A percentile compares a stretch with the other conserved stretches of the same genome.
These are phyloP conservation scores for Botrytis fragariae DNA, from an alignment of 2,329 filamentous ascomycete species.

Conservation along the genomic window DNA sequence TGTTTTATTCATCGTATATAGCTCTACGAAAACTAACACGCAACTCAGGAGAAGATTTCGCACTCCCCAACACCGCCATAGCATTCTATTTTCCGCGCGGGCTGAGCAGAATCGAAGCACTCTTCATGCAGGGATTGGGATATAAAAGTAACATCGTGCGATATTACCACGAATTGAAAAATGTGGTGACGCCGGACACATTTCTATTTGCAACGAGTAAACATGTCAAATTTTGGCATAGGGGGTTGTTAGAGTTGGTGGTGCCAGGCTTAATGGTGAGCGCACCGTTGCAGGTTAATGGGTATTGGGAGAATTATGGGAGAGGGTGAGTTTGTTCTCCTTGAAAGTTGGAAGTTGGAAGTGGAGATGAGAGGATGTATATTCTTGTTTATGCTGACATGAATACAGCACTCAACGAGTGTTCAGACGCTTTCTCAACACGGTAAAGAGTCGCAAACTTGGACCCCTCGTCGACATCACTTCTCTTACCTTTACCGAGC, in stretches of 20 bases:
- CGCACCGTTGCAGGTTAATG: slow-evolving; percentile 2
- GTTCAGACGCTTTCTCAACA: neutral
- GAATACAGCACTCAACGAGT: neutral
- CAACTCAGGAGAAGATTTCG: neutral
- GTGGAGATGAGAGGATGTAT: neutral
- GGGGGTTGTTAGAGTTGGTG: neutral
- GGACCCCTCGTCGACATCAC: neutral
- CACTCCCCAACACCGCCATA: neutral
- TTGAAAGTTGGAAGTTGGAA: neutral
- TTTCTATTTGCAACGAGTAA: neutral
- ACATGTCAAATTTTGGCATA: neutral
- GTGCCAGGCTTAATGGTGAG: neutral
- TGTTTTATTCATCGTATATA: neutral
- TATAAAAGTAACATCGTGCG: neutral
- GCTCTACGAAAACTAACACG: neutral
- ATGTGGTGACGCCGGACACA: neutral
- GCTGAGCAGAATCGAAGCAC: neutral
- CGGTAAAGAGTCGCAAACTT: neutral
- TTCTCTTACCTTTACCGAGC: neutral
- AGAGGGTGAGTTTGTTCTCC: neutral
- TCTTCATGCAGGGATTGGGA: neutral
- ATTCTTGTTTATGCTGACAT: neutral
- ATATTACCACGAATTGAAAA: neutral
- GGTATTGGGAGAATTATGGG: neutral
- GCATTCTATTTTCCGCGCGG: neutral